phyloP scores from a whole-genome alignment of 306 rosid species.

The Castanea sativa region DNA sequence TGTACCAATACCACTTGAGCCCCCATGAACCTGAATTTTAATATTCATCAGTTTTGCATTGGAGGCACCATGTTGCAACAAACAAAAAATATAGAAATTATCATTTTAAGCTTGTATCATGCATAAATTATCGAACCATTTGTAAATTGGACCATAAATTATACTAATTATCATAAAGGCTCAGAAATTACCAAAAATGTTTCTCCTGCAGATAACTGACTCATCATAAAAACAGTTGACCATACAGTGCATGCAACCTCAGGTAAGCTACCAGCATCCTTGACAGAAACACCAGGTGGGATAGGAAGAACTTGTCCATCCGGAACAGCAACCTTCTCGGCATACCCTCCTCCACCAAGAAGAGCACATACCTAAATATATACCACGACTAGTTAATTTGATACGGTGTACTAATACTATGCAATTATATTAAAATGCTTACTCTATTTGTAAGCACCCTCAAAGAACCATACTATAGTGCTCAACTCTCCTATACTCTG shows the following conservation, averaged over 20 bases:
- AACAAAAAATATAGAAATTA: not conserved
- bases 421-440: not conserved
- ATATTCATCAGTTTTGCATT: not conserved
- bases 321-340: constrained; percentile 67
- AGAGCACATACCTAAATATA: constrained; percentile 59
- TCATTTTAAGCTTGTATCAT: not conserved
- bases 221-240: constrained; percentile 87
- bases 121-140: not conserved
- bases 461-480: not conserved
- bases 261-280: constrained; percentile 77
- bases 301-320: constrained; percentile 72
- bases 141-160: not conserved
- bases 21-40: constrained; percentile 80
- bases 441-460: not conserved
- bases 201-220: constrained; percentile 70
- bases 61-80: constrained; percentile 14
- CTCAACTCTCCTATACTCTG: not conserved
- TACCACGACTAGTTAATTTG: not conserved
- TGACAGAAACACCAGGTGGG: constrained; percentile 64
- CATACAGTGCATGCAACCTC: constrained; percentile 93
- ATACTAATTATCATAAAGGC: not conserved
- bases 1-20: constrained; percentile 97
- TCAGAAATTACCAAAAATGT: constrained; percentile 61
- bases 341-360: constrained; percentile 61
- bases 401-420: not conserved